Conservation (phyloP, 768 basidiomycete genomes). For the Rhodotorula toruloides region DNA sequence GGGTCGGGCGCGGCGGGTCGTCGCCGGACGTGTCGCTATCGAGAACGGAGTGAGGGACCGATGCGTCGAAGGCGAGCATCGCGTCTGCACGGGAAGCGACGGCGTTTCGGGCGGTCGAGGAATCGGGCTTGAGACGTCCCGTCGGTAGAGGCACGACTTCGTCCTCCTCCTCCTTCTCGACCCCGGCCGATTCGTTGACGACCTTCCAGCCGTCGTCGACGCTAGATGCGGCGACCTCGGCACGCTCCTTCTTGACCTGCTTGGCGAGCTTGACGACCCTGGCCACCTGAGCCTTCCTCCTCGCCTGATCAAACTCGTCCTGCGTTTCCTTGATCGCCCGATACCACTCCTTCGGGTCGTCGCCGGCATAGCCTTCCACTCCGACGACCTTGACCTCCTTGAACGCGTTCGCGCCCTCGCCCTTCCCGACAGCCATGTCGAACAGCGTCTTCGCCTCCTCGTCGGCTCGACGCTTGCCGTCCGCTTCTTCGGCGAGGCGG, state of each 20-base stretch:
- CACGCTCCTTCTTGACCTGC: conserved; percentile 22
- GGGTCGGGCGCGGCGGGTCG: conserved; percentile 15
- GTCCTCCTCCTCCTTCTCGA: background rate
- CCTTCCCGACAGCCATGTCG: conserved; percentile 22
- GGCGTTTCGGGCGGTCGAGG: background rate
- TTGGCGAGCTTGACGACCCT: conserved; percentile 21
- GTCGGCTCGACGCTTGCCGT: background rate
- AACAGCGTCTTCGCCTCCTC: conserved; percentile 9
- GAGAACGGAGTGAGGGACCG: background rate
- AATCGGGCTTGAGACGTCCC: conserved; percentile 14
- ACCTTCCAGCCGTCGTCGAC: background rate
- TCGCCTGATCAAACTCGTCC: conserved; percentile 17
- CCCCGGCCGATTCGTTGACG: background rate
- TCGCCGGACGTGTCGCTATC: background rate
- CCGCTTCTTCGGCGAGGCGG: background rate
- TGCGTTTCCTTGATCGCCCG: background rate
- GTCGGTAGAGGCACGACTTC: conserved; percentile 5
- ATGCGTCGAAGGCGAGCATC: conserved; percentile 3
- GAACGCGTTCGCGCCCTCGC: conserved; percentile 11
- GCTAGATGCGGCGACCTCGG: background rate
- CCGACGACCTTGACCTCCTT: conserved; percentile 26
- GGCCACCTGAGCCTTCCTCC: conserved; percentile 8
- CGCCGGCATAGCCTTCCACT: background rate
- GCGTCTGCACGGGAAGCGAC: conserved; percentile 6
- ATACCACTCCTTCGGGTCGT: background rate